Conservation (phyloP, 2,329 filamentous ascomycete species). For the Monosporascus ibericus region DNA sequence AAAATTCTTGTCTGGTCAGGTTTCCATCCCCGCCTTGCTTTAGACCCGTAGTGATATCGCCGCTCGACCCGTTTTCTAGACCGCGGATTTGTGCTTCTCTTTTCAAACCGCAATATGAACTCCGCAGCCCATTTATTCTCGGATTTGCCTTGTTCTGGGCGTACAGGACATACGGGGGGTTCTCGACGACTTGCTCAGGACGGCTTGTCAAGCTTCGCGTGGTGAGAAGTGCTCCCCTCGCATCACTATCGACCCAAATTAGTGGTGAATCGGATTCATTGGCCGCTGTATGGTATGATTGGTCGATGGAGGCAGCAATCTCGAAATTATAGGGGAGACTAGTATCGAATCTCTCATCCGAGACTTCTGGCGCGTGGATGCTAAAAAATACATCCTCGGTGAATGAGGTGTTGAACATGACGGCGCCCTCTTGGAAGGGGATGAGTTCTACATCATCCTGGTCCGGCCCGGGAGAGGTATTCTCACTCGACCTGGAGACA, state of each 20-base stretch:
- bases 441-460: slow-evolving; percentile 38
- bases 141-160: slow-evolving; percentile 57
- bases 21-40: slow-evolving; percentile 60
- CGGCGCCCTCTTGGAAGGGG: slow-evolving; percentile 63
- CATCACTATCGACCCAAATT: slow-evolving; percentile 80
- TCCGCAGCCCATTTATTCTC: slow-evolving; percentile 61
- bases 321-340: slow-evolving; percentile 64
- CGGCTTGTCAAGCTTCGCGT: slow-evolving; percentile 65
- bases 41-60: slow-evolving; percentile 53
- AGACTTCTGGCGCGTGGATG: slow-evolving; percentile 63
- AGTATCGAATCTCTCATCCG: slow-evolving; percentile 50
- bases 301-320: slow-evolving; percentile 75
- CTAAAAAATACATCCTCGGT: slow-evolving; percentile 69
- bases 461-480: slow-evolving; percentile 61
- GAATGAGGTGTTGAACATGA: slow-evolving; percentile 55
- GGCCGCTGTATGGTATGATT: slow-evolving; percentile 64
- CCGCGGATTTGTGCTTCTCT: slow-evolving; percentile 58
- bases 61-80: slow-evolving; percentile 44
- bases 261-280: slow-evolving; percentile 49
- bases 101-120: slow-evolving; percentile 77
- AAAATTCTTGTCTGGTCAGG: slow-evolving; percentile 81
- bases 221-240: slow-evolving; percentile 68
- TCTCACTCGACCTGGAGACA: slow-evolving; percentile 59
- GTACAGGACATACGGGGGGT: slow-evolving; percentile 71
- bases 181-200: slow-evolving; percentile 45